Percentiles rank a stretch among this genome's conserved stretches.
These are phyloP conservation scores for Vitis hybrid DNA, from an alignment of 177 flowering plant genomes.

Conservation along the genomic window DNA sequence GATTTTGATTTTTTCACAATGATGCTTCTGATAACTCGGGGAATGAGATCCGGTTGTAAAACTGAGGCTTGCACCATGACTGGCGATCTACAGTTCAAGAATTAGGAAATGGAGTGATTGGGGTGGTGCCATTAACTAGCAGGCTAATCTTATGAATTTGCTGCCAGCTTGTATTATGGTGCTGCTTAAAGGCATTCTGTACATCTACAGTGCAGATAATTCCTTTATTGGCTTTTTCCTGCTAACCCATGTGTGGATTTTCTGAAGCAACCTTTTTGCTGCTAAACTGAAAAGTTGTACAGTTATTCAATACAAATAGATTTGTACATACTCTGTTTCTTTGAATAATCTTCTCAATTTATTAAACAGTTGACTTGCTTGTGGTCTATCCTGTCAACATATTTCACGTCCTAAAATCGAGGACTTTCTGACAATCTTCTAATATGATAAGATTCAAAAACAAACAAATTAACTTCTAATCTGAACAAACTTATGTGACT, in stretches of 20 bases:
- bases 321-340: background rate
- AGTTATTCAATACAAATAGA: background rate
- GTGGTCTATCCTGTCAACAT: too few species aligned
- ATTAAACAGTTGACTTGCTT: too few species aligned
- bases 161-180: background rate
- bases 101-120: background rate
- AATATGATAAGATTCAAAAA: too few species aligned
- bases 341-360: too few species aligned
- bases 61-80: background rate
- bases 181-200: background rate
- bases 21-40: background rate
- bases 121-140: too few species aligned
- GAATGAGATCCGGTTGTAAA: background rate
- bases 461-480: too few species aligned
- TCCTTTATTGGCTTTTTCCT: background rate
- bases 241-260: background rate
- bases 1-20: background rate
- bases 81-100: background rate
- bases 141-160: background rate
- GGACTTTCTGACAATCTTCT: too few species aligned
- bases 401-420: too few species aligned
- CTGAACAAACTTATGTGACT: too few species aligned
- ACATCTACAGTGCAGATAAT: background rate
- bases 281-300: background rate
- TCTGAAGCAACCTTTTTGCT: background rate